phyloP scores from a whole-genome alignment of 257 asterid genomes.

The Henckelia pumila region DNA sequence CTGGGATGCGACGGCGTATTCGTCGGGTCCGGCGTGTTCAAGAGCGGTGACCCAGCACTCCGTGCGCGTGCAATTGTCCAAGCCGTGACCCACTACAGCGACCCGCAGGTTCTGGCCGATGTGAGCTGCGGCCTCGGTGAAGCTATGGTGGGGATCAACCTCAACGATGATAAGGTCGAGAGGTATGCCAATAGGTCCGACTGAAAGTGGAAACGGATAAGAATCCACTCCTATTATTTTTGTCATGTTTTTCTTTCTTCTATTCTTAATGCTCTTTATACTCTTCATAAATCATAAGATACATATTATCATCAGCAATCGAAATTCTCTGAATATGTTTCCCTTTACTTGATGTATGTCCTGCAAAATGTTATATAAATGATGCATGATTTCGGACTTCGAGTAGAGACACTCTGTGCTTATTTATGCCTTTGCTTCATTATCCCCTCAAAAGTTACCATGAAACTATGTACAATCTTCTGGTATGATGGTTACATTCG shows the following conservation, averaged over 20 bases:
- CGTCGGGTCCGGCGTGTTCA: constrained; percentile 83
- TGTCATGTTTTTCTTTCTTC: background rate
- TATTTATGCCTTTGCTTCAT: no score
- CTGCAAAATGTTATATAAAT: background rate
- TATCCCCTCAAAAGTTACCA: no score
- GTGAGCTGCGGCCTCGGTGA: constrained; percentile 83
- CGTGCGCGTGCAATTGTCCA: constrained; percentile 82
- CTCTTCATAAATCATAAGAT: constrained; percentile 15
- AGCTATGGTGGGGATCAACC: constrained; percentile 85
- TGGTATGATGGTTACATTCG: no score
- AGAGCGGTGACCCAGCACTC: constrained; percentile 83
- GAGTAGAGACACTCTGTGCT: background rate
- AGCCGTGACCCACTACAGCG: constrained; percentile 82
- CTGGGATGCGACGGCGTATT: constrained; percentile 86
- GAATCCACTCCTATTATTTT: constrained; percentile 1
- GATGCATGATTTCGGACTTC: background rate
- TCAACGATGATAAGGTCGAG: constrained; percentile 71
- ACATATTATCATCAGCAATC: background rate
- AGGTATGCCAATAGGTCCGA: constrained; percentile 83
- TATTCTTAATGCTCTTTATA: background rate
- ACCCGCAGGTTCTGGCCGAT: constrained; percentile 68
- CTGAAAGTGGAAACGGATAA: constrained; percentile 26
- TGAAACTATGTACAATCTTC: background rate
- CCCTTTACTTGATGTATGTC: no score
- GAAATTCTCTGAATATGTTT: background rate